Percentiles rank a stretch among this genome's conserved stretches.
Conservation (phyloP, 768 basidiomycete species). For the Podaxis sp. region DNA sequence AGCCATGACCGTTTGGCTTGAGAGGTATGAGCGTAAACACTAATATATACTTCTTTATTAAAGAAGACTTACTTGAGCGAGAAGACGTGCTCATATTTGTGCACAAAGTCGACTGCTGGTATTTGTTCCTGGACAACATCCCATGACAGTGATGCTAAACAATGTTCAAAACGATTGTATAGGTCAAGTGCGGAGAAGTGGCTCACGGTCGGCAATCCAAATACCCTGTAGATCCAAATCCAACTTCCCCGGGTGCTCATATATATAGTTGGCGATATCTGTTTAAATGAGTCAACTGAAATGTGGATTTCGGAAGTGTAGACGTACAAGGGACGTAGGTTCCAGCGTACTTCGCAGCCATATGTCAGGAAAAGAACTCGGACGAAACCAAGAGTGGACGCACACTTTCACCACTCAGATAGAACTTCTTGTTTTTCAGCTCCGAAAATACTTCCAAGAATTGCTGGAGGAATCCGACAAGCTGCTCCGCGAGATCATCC, state of each 20-base stretch:
- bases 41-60: neutral
- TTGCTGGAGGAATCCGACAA: slow-evolving; percentile 68
- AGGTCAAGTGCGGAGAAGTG: neutral
- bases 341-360: slow-evolving; percentile 60
- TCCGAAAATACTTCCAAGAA: slow-evolving; percentile 76
- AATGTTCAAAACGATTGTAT: neutral
- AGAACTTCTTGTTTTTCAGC: slow-evolving; percentile 70
- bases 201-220: slow-evolving; percentile 72
- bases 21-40: neutral
- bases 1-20: slow-evolving; percentile 62
- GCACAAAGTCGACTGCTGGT: slow-evolving; percentile 72
- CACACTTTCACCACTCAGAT: slow-evolving; percentile 74
- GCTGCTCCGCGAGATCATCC: slow-evolving; percentile 45
- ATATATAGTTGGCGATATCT: slow-evolving; percentile 81
- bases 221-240: slow-evolving; percentile 65
- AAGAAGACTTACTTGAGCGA: slow-evolving; percentile 58
- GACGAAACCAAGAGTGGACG: slow-evolving; percentile 26
- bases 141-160: slow-evolving; percentile 56
- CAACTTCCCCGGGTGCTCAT: slow-evolving; percentile 50
- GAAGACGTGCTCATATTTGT: slow-evolving; percentile 70
- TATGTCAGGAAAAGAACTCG: neutral
- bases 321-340: slow-evolving; percentile 54
- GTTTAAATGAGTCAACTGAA: neutral
- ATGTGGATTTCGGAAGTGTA: neutral
- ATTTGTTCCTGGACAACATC: slow-evolving; percentile 67